Conservation (phyloP, 805 yeast genomes). For the Lachancea thermotolerans region DNA sequence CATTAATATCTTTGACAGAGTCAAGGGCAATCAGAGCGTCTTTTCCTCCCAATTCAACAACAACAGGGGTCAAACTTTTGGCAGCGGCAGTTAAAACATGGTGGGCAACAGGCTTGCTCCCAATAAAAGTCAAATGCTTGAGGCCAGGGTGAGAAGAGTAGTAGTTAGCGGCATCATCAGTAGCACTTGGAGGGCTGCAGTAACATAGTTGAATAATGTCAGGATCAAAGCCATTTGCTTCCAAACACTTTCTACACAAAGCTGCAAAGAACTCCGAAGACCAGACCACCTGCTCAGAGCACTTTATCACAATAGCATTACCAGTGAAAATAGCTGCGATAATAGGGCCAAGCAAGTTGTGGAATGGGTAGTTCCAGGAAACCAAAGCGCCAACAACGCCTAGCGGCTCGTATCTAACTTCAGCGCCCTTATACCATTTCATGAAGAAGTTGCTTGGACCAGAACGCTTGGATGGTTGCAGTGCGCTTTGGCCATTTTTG, state of each 20-base stretch:
- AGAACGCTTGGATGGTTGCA: slow-evolving; percentile 68
- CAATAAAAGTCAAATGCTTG: slow-evolving; percentile 89
- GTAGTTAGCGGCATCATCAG: slow-evolving; percentile 54
- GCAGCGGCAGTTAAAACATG: slow-evolving; percentile 80
- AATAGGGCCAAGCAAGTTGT: slow-evolving; percentile 87
- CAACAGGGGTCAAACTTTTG: slow-evolving; percentile 84
- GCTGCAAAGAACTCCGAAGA: slow-evolving; percentile 74
- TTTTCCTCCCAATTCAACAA: slow-evolving; percentile 94
- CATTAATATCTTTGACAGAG: slow-evolving; percentile 52
- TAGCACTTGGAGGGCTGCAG: slow-evolving; percentile 63
- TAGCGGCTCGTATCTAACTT: slow-evolving; percentile 87
- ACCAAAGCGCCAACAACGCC: slow-evolving; percentile 83
- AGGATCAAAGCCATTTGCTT: slow-evolving; percentile 68
- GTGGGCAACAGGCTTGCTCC: slow-evolving; percentile 92
- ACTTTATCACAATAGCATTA: slow-evolving; percentile 82
- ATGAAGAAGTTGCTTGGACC: slow-evolving; percentile 83
- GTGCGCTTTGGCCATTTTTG: slow-evolving; percentile 67
- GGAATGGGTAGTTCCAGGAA: slow-evolving; percentile 98
- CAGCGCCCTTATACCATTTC: slow-evolving; percentile 80
- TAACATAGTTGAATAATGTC: slow-evolving; percentile 81
- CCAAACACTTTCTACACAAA: slow-evolving; percentile 64
- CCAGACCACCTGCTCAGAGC: slow-evolving; percentile 96
- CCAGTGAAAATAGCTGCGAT: slow-evolving; percentile 88
- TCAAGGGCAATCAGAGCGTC: slow-evolving; percentile 87
- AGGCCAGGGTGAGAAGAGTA: slow-evolving; percentile 79